phyloP scores from a whole-genome alignment of 257 asterid species.

The Marsdenia floribunda region DNA sequence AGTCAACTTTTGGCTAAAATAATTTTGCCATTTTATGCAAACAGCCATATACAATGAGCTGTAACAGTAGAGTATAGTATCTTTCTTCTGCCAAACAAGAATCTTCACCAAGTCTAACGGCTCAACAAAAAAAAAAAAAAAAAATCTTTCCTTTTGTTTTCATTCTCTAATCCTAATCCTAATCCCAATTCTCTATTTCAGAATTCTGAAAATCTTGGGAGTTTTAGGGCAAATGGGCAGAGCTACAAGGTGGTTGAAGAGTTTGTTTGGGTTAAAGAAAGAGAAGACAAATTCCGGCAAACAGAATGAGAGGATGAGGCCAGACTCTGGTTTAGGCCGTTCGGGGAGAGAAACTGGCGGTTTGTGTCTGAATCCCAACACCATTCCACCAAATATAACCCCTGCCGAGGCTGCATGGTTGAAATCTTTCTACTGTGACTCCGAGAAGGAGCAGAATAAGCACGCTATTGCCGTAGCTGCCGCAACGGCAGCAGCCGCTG shows the following conservation, averaged over 20 bases:
- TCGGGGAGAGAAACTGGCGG: slow-evolving; percentile 20
- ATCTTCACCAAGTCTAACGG: slow-evolving; percentile 3
- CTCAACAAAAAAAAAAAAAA: background rate
- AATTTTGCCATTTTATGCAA: background rate
- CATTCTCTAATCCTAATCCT: background rate
- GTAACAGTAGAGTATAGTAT: background rate
- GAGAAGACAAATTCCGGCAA: slow-evolving; percentile 24
- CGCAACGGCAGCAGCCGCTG: slow-evolving; percentile 85
- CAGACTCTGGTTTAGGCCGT: slow-evolving; percentile 19
- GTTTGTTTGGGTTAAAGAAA: slow-evolving; percentile 41
- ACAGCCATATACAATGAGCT: slow-evolving; percentile 2
- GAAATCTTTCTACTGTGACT: slow-evolving; percentile 40
- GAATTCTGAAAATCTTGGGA: background rate
- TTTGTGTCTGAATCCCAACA: slow-evolving; percentile 44
- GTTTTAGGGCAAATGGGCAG: slow-evolving; percentile 40
- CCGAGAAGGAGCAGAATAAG: slow-evolving; percentile 61
- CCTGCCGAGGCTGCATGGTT: slow-evolving; percentile 82
- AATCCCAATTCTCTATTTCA: background rate
- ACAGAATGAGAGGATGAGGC: slow-evolving; percentile 13
- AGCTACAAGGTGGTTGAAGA: slow-evolving; percentile 54
- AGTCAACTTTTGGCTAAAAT: background rate
- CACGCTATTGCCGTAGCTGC: slow-evolving; percentile 95
- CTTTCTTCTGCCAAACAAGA: background rate
- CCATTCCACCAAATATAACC: slow-evolving; percentile 69
- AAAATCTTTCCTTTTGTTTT: background rate